Evolutionary conservation across 1,284 basidiomycete species (phyloP), one percentile per base, ranked within the genome.

Genomic region (Malassezia restricta): DNA sequence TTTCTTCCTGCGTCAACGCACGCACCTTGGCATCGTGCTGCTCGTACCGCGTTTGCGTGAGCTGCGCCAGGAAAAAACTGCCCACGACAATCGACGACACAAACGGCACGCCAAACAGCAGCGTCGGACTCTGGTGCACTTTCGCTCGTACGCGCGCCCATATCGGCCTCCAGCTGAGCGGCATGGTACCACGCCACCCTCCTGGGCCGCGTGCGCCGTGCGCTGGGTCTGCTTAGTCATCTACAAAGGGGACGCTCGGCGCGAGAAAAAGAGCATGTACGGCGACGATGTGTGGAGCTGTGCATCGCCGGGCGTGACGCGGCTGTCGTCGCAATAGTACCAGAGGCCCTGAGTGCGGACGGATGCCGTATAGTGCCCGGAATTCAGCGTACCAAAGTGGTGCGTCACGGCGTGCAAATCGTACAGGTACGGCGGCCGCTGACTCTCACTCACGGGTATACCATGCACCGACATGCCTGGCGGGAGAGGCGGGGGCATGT

Each of bases 1-100:
- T 85, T 64, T 94, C 83, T 74, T 94, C 86, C 65, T 83, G 84
- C 31, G 80, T 79, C 31, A 96, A 74, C 74, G 81, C 79, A 64
- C 81, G 80, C 29, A 87, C 80, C 69, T 84, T 87, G 71, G 84
- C 80, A 62, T 85, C 83, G 43, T 90, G 84, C 61, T 87, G 76
- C 69, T 94, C 90, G 74, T 95, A 96, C 33, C 87, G 79, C 12
- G 86, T 91, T 75, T 91, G 86, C 0, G 90, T 91, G 69, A 98
- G 82, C 3, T 80, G 78, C 38, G 83, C 80, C 45, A 98, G 77
- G 2, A 82, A 88, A 68, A 85, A 95, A n/a, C 85, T 88, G 12
- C 86, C 83, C 7, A 79, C 82, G 57, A 95, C 87, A 71, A 95
- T 85, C 65, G 91, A 78, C 53, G 83, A 72, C 17, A 94, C 59